A percentile compares a stretch with the other conserved stretches of the same genome.
Evolutionary conservation across 2,329 filamentous ascomycete species (phyloP).

Genomic region (Botryotinia narcissicola): DNA sequence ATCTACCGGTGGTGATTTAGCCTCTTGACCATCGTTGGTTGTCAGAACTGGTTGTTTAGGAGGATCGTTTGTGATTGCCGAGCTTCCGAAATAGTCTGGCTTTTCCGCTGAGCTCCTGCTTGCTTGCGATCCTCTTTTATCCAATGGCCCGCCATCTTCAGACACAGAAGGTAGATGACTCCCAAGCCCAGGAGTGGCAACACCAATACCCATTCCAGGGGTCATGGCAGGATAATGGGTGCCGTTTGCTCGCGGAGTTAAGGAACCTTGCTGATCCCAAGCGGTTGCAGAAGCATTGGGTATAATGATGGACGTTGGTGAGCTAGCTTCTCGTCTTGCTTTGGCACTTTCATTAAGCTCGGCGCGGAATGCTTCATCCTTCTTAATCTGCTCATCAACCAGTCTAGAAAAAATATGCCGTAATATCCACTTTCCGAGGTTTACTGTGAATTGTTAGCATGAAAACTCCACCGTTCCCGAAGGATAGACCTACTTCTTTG

Average conservation of each 20-base stretch:
- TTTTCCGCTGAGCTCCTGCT: slow-evolving; percentile 62
- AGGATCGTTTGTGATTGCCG: slow-evolving; percentile 48
- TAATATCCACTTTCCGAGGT: slow-evolving; percentile 93
- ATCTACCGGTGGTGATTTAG: slow-evolving; percentile 44
- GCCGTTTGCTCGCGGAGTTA: slow-evolving; percentile 65
- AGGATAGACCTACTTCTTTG: slow-evolving; percentile 69
- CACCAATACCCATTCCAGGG: slow-evolving; percentile 73
- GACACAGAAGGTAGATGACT: slow-evolving; percentile 46
- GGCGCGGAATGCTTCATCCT: slow-evolving; percentile 72
- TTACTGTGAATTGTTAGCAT: slow-evolving; percentile 60
- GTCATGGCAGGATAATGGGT: slow-evolving; percentile 53
- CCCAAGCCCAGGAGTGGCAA: slow-evolving; percentile 62
- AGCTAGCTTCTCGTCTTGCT: slow-evolving; percentile 51
- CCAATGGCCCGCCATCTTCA: slow-evolving; percentile 50
- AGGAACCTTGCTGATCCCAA: slow-evolving; percentile 45
- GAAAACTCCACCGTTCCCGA: slow-evolving; percentile 17
- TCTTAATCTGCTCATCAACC: slow-evolving; percentile 84
- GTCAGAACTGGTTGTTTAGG: slow-evolving; percentile 47
- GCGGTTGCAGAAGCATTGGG: slow-evolving; percentile 43
- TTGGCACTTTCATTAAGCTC: slow-evolving; percentile 63
- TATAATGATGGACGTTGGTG: slow-evolving; percentile 60
- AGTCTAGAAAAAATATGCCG: slow-evolving; percentile 87
- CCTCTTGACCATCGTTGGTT: slow-evolving; percentile 43
- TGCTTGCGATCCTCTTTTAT: slow-evolving; percentile 54
- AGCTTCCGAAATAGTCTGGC: slow-evolving; percentile 73